A percentile compares a stretch with the other conserved stretches of the same genome.
phyloP scores from a whole-genome alignment of 176 grass and related monocot species.

The Ensete ventricosum region DNA sequence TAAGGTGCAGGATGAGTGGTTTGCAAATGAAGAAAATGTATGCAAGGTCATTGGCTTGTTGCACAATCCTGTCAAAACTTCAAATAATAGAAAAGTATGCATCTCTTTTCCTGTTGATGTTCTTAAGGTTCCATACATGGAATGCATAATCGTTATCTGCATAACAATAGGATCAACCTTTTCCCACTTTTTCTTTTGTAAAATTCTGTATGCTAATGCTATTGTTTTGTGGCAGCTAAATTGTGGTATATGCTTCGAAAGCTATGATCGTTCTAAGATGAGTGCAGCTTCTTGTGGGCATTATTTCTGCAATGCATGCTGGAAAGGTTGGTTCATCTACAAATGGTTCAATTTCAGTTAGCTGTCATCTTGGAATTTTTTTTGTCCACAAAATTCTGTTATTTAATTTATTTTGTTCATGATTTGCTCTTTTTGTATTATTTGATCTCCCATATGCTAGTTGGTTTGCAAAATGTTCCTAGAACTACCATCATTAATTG shows the following conservation, averaged over 20 bases:
- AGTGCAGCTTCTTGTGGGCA: conserved; percentile 6
- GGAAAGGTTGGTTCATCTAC: conserved; percentile 9
- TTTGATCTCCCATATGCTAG: neutral
- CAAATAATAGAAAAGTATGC: neutral
- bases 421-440: neutral
- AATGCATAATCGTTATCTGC: neutral
- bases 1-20: conserved; percentile 15
- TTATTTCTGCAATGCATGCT: conserved; percentile 8
- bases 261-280: neutral
- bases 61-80: neutral
- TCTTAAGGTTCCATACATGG: neutral
- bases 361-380: neutral
- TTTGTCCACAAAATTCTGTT: neutral
- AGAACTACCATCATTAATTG: neutral
- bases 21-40: conserved; percentile 13
- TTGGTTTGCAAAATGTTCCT: neutral
- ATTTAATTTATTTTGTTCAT: neutral
- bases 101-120: neutral
- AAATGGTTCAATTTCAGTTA: neutral
- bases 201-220: neutral
- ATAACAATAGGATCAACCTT: neutral
- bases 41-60: conserved; percentile 19
- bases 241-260: conserved; percentile 5
- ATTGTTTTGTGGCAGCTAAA: neutral
- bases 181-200: no score